Conservation (phyloP, 106 monocot species). For the Chionographis japonica region DNA sequence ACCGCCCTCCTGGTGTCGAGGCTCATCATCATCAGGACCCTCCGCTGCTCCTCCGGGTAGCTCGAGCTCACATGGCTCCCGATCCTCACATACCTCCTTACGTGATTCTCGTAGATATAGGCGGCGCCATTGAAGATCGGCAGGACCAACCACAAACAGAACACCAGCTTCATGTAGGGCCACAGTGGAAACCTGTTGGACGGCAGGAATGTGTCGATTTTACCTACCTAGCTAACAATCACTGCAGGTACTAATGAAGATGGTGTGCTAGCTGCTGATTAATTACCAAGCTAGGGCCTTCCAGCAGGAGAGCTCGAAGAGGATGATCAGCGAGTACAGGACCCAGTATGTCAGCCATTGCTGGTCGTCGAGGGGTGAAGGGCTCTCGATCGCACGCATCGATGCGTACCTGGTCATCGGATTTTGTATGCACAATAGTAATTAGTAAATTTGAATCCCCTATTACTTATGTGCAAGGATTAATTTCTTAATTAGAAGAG, state of each 20-base stretch:
- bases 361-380: slow-evolving; percentile 83
- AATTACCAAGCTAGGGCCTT: slow-evolving; percentile 65
- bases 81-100: slow-evolving; percentile 70
- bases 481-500: neutral
- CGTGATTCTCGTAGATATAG: slow-evolving; percentile 82
- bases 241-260: neutral
- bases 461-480: neutral
- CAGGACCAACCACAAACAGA: slow-evolving; percentile 86
- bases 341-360: slow-evolving; percentile 99
- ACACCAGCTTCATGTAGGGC: slow-evolving; percentile 85
- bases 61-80: slow-evolving; percentile 40
- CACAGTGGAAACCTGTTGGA: slow-evolving; percentile 78
- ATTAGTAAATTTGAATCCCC: neutral
- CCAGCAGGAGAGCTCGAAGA: slow-evolving; percentile 87
- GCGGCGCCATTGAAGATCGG: slow-evolving; percentile 92
- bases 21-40: slow-evolving; percentile 78
- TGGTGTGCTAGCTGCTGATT: too few species aligned
- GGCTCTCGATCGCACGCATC: slow-evolving; percentile 87
- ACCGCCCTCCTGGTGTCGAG: slow-evolving; percentile 85
- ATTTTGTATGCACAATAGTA: neutral
- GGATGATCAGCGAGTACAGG: slow-evolving; percentile 74
- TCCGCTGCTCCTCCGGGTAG: slow-evolving; percentile 61
- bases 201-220: neutral
- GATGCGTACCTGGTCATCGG: slow-evolving; percentile 65
- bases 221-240: neutral